Evolutionary conservation across 2,329 filamentous ascomycete genomes (phyloP).

Genomic region (Fusarium sp.): DNA sequence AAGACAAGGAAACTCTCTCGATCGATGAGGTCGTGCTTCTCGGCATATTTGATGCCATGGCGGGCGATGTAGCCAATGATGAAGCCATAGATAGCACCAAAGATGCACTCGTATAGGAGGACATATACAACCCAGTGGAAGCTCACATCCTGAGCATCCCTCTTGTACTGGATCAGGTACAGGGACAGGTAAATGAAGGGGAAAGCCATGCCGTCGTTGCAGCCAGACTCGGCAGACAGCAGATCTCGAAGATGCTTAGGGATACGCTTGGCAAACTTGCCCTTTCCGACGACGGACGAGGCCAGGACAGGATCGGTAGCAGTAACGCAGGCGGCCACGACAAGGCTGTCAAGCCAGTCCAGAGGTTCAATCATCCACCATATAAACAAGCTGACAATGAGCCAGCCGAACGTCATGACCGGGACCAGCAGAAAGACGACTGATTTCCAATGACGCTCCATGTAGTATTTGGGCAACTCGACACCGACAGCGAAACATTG

Average conservation of each 20-base stretch:
- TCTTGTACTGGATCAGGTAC: slow-evolving; percentile 86
- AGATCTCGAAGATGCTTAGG: slow-evolving; percentile 97
- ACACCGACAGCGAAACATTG: slow-evolving; percentile 94
- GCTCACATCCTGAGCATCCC: slow-evolving; percentile 72
- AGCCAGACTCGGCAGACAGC: slow-evolving; percentile 94
- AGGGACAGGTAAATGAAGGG: slow-evolving; percentile 94
- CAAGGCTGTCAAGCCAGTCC: slow-evolving; percentile 89
- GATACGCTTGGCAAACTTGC: slow-evolving; percentile 96
- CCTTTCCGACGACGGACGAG: slow-evolving; percentile 97
- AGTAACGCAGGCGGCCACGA: slow-evolving; percentile 90
- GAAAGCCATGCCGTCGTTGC: slow-evolving; percentile 99
- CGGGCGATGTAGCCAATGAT: slow-evolving; percentile 87
- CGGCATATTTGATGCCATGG: slow-evolving; percentile 88
- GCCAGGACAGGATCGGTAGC: slow-evolving; percentile 97
- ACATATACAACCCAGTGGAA: slow-evolving; percentile 91
- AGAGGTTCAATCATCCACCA: slow-evolving; percentile 87
- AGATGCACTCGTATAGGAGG: slow-evolving; percentile 94
- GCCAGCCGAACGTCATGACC: slow-evolving; percentile 97
- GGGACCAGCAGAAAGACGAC: slow-evolving; percentile 88
- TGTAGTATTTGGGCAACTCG: slow-evolving; percentile 91
- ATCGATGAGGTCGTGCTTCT: slow-evolving; percentile 86
- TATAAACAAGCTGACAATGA: slow-evolving; percentile 90
- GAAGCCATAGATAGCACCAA: slow-evolving; percentile 90
- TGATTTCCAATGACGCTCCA: slow-evolving; percentile 97
- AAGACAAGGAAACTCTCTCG: slow-evolving; percentile 98